phyloP scores from a whole-genome alignment of 1,139 yeast species.

The Hanseniaspora uvarum region DNA sequence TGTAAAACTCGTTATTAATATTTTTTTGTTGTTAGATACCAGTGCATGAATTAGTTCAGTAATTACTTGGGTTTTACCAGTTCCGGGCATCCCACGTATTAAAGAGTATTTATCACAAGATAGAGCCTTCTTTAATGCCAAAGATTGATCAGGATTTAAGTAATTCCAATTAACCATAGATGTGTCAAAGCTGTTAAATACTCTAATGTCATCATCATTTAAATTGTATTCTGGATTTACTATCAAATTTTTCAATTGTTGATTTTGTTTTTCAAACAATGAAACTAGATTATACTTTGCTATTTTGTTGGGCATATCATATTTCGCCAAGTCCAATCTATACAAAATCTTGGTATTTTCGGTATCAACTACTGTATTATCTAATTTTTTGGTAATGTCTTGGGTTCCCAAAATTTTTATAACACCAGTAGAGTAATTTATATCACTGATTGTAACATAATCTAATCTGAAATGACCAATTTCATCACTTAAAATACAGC shows the following conservation, averaged over 20 bases:
- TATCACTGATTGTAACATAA: slow-evolving; percentile 44
- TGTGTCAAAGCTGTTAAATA: background rate
- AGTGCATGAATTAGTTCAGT: slow-evolving; percentile 59
- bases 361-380: slow-evolving; percentile 26
- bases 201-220: background rate
- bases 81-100: slow-evolving; percentile 96
- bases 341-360: slow-evolving; percentile 30
- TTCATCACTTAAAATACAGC: slow-evolving; percentile 67
- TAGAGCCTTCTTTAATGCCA: slow-evolving; percentile 57
- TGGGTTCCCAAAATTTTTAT: slow-evolving; percentile 39
- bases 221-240: slow-evolving; percentile 50
- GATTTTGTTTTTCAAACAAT: slow-evolving; percentile 40
- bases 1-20: slow-evolving; percentile 76
- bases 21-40: slow-evolving; percentile 51
- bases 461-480: slow-evolving; percentile 66
- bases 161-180: slow-evolving; percentile 20
- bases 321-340: slow-evolving; percentile 73
- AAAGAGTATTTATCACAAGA: slow-evolving; percentile 65
- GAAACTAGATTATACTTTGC: slow-evolving; percentile 70
- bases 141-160: slow-evolving; percentile 58
- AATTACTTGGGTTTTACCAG: slow-evolving; percentile 92
- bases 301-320: slow-evolving; percentile 61
- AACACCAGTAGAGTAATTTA: slow-evolving; percentile 34
- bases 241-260: slow-evolving; percentile 33
- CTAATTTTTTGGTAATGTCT: slow-evolving; percentile 38